Percentiles rank a stretch among this genome's conserved stretches.
phyloP scores from a whole-genome alignment of 495 filamentous ascomycete species.

The Neurospora sp. region DNA sequence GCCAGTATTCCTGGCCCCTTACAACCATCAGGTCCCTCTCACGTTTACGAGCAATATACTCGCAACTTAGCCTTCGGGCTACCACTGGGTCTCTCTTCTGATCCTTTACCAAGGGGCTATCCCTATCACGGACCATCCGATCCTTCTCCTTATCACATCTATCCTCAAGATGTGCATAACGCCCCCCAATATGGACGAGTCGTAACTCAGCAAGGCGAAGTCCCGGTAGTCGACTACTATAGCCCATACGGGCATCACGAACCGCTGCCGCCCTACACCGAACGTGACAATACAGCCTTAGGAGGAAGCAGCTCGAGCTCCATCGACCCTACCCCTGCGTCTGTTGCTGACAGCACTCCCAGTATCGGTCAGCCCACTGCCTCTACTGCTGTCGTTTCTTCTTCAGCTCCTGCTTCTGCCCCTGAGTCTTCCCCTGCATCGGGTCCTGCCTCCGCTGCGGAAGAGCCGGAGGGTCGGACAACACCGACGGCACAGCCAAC shows the following conservation, averaged over 20 bases:
- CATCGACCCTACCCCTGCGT: background rate
- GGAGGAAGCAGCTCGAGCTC: slow-evolving; percentile 14
- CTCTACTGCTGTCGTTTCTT: background rate
- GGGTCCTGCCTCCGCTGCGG: background rate
- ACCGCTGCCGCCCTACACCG: slow-evolving; percentile 77
- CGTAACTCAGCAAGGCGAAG: background rate
- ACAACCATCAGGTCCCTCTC: background rate
- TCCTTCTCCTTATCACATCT: slow-evolving; percentile 85
- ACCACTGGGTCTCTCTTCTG: background rate
- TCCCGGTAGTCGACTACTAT: background rate
- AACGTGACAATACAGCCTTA: slow-evolving; percentile 30
- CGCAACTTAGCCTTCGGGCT: background rate
- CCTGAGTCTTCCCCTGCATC: background rate
- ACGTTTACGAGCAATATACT: background rate
- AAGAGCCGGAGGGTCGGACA: background rate
- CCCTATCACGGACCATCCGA: slow-evolving; percentile 52
- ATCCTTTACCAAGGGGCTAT: background rate
- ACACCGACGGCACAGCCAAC: background rate
- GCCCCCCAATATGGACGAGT: background rate
- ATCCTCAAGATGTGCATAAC: slow-evolving; percentile 54
- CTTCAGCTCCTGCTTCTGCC: background rate
- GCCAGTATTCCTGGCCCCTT: background rate
- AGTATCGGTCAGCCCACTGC: background rate
- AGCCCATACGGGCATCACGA: slow-evolving; percentile 83
- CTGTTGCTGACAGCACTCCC: background rate